Base-by-base conservation (phyloP, 495 filamentous ascomycete species). In the Viridothelium virens region DNA sequence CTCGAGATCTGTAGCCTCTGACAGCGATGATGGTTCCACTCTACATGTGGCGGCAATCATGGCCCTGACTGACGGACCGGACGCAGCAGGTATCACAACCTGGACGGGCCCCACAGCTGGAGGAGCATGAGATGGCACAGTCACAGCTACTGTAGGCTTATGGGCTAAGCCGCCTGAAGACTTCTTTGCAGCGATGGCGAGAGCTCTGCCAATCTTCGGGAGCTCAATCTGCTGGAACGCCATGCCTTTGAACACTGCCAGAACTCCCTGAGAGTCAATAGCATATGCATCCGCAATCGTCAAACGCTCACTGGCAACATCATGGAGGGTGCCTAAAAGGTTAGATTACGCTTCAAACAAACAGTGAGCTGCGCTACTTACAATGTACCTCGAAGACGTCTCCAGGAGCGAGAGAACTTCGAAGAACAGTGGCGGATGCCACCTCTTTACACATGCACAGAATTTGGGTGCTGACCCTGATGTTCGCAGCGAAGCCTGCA, bases 401-500 rank as follows among this genome's bases (percentile, higher is more conserved):
- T 59, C 53, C 53, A 59, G 53, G 53, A 59, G 53, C 53, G 25
- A 59, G 53, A 59, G 53, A 59, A 36, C 53, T 59, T 59, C 53
- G 53, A 36, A 59, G 53, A 31, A 59, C 53, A 33, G 53, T 59
- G 53, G 53, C 53, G 31, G 53, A 59, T 59, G n/a, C 53, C 53
- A 59, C 53, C 31, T 59, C 53, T 31, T 59, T 59, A 59, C 53
- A 59, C 53, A 59, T 59, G 14, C 53, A 59, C 31, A 59, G 53
- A 33, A 59, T 59, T 0, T 59, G 53, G n/a, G 53, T 59, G 53
- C 53, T 4, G 18, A 59, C 53, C 53, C 53, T 59, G 31, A 59
- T 59, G 53, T 59, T 59, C 25, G 53, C 53, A 59, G 53, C 53
- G 53, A 59, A 59, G n/a, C 53, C 53, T 59, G 53, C 53, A 59